Percentiles rank a stretch among this genome's conserved stretches.
Evolutionary conservation across 225 moss, liverwort and hornwort genomes (phyloP).

Genomic region (Sphagnum tenellum): DNA sequence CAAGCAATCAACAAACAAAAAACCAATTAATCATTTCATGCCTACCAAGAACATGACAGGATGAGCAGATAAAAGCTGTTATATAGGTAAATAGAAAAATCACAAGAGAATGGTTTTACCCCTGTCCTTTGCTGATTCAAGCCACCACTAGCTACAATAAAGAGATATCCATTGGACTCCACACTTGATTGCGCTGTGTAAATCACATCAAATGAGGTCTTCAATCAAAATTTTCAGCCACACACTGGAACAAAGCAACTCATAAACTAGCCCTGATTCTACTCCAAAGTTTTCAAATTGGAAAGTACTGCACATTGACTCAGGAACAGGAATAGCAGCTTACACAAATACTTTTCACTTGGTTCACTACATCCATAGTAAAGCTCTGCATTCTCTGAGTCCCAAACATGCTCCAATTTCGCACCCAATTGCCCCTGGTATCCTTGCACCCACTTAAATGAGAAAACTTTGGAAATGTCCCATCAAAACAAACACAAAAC

Average conservation of each 20-base stretch:
- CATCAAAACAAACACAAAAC: too few species aligned
- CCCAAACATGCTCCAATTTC: slow-evolving; percentile 39
- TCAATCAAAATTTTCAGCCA: neutral
- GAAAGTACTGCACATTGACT: neutral
- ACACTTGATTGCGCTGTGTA: slow-evolving; percentile 19
- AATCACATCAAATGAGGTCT: neutral
- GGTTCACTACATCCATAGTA: slow-evolving; percentile 63
- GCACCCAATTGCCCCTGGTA: slow-evolving; percentile 32
- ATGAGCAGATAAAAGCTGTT: neutral
- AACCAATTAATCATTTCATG: neutral
- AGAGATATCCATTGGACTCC: slow-evolving; percentile 51
- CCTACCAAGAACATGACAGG: neutral
- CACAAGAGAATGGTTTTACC: slow-evolving; percentile 18
- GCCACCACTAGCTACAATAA: slow-evolving; percentile 78
- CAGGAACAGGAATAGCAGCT: neutral
- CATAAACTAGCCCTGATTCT: neutral
- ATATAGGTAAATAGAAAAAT: neutral
- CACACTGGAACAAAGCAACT: neutral
- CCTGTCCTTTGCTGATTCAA: slow-evolving; percentile 80
- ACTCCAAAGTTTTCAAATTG: neutral
- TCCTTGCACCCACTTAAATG: slow-evolving; percentile 2
- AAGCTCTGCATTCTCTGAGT: slow-evolving; percentile 36
- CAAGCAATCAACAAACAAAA: neutral
- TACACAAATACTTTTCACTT: slow-evolving; percentile 27
- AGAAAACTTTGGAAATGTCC: too few species aligned